Evolutionary conservation across 192 early-diverging fungal genomes (phyloP).

Genomic region (Backusella australiensis): DNA sequence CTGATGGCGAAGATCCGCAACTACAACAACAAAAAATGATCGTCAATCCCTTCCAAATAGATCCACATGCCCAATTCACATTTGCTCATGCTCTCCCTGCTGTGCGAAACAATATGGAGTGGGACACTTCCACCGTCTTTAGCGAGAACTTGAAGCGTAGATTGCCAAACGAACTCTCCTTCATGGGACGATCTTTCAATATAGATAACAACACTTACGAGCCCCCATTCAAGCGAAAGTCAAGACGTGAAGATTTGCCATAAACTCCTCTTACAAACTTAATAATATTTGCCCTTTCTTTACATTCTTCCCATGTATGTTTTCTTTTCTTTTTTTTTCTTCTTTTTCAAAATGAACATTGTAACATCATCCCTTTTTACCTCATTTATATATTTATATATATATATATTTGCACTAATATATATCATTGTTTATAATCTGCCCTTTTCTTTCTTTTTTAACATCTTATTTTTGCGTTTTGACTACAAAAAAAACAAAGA

Average conservation of each 20-base stretch:
- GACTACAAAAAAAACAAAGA: too few relatives aligned
- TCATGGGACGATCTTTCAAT: conserved; percentile 34
- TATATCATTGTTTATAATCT: conserved; percentile 10
- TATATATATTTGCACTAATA: background rate
- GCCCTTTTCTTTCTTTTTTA: background rate
- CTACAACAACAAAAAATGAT: conserved; percentile 6
- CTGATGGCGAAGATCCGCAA: background rate
- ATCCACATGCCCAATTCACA: conserved; percentile 36
- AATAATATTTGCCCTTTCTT: too few relatives aligned
- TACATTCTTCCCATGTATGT: background rate
- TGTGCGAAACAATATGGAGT: conserved; percentile 7
- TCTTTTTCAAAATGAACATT: background rate
- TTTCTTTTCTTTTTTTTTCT: background rate
- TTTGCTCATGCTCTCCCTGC: conserved; percentile 21
- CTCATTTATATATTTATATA: background rate
- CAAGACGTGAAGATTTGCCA: conserved; percentile 19
- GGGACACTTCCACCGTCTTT: background rate
- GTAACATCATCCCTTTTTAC: conserved; percentile 12
- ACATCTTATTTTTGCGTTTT: too few relatives aligned
- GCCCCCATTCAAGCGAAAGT: conserved; percentile 32
- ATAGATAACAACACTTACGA: conserved; percentile 18
- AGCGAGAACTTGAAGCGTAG: conserved; percentile 14
- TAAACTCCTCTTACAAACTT: background rate
- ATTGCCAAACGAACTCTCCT: conserved; percentile 27
- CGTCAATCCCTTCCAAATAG: conserved; percentile 33